A percentile compares a stretch with the other conserved stretches of the same genome.
Conservation (phyloP, 805 yeast genomes). For the Priceomyces carsonii region DNA sequence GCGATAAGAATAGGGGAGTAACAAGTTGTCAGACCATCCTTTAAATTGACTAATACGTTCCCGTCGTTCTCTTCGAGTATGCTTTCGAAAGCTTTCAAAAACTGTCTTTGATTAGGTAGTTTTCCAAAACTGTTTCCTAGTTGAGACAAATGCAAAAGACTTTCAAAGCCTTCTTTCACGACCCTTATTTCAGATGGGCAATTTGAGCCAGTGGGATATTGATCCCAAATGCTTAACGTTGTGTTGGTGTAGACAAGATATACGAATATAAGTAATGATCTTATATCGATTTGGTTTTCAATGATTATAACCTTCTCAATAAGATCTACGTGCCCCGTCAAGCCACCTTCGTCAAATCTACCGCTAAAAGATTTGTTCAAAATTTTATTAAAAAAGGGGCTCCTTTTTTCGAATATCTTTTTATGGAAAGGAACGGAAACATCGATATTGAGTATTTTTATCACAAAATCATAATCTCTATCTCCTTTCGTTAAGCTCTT, state of each 20-base stretch:
- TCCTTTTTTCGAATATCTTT: slow-evolving; percentile 30
- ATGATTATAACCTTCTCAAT: slow-evolving; percentile 16
- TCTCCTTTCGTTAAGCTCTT: too few relatives aligned
- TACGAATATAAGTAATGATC: slow-evolving; percentile 40
- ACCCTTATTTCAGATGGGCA: slow-evolving; percentile 30
- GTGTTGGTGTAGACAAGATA: slow-evolving; percentile 54
- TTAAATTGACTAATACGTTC: slow-evolving; percentile 49
- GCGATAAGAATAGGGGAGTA: slow-evolving; percentile 55
- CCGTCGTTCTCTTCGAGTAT: slow-evolving; percentile 20
- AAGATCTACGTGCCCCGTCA: slow-evolving; percentile 23
- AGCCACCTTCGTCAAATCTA: slow-evolving; percentile 21
- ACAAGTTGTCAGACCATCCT: slow-evolving; percentile 46
- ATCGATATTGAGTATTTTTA: slow-evolving; percentile 25
- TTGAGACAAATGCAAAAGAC: slow-evolving; percentile 19
- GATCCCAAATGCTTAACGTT: slow-evolving; percentile 48
- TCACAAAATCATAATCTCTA: slow-evolving; percentile 37
- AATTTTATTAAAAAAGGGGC: slow-evolving; percentile 24
- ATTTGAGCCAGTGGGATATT: slow-evolving; percentile 22
- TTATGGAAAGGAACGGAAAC: slow-evolving; percentile 37
- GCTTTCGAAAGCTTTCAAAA: slow-evolving; percentile 15
- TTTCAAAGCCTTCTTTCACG: slow-evolving; percentile 28
- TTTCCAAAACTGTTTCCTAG: slow-evolving; percentile 28
- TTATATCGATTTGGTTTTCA: slow-evolving; percentile 24
- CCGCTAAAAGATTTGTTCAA: slow-evolving; percentile 20
- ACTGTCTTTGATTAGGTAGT: slow-evolving; percentile 16